Evolutionary conservation across 1,139 yeast species (phyloP), one percentile per base, ranked within the genome.

Genomic region (Yamadazyma friedrichii): DNA sequence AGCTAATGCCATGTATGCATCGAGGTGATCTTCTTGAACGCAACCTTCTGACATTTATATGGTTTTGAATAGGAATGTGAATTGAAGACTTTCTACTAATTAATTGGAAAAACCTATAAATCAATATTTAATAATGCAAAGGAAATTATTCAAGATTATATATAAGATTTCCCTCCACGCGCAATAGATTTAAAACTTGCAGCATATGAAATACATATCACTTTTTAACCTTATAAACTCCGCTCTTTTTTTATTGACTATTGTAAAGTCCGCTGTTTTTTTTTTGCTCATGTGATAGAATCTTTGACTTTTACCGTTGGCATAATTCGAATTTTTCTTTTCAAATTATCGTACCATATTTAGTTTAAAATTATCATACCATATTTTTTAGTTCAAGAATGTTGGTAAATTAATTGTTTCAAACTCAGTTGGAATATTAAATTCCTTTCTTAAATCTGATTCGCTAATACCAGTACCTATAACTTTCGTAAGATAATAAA

Each of bases 1-100:
- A 2, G 67, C 57, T 31, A 72, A 50, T 6, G 52, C 51, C 41
- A 51, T 41, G 12, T 41, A 41, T n/a, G 50, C 47, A n/a, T 31
- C 45, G 13, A 43, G 33, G 10, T 39, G 37, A 10, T 12, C 13
- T 12, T 36, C 45, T 35, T 42, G 26, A 8, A 35, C 29, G 3
- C 13, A 17, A 36, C 22, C 9, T 29, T 36, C 39, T 13, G 30
- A 29, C 39, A 36, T 36, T 24, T 28, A 28, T 12, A 4, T 28
- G 9, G 9, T 28, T n/a, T 20, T 20, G 9, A 11, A 2, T 3
- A 30, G 20, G 32, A 15, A 13, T 30, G 15, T 30, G 17, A 30
- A 15, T 15, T 30, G 15, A 30, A 30, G 6, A 13, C 20, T 30
- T 15, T 13, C n/a, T 13, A 13, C 8, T 20, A 20, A 6, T 5